A percentile compares a stretch with the other conserved stretches of the same genome.
Evolutionary conservation across 345 rosid genomes (phyloP).

Genomic region (Gossypium mustelinum): DNA sequence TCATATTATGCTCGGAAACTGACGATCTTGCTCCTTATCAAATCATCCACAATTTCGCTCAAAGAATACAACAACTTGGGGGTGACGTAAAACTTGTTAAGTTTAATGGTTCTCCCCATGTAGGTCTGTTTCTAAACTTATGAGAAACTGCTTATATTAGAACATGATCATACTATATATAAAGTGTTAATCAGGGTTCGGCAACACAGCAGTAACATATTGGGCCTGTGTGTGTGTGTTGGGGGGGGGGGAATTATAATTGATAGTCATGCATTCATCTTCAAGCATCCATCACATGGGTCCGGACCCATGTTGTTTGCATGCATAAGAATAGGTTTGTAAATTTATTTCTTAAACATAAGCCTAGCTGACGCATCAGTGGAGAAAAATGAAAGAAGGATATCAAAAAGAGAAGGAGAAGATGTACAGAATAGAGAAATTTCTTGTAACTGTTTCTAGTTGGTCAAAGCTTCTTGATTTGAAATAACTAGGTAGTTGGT

Average conservation of each 20-base stretch:
- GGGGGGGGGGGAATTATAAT: neutral
- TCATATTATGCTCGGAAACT: slow-evolving; percentile 68
- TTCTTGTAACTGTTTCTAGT: no score
- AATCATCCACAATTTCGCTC: slow-evolving; percentile 62
- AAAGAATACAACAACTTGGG: slow-evolving; percentile 68
- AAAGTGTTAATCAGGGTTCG: neutral
- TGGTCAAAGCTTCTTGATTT: no score
- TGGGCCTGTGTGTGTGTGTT: neutral
- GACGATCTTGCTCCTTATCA: slow-evolving; percentile 84
- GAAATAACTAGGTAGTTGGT: neutral
- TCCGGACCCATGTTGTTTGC: neutral
- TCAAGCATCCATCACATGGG: neutral
- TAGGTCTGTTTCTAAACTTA: slow-evolving; percentile 54
- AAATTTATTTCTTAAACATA: neutral
- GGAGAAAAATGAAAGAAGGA: neutral
- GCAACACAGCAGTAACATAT: neutral
- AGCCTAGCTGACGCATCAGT: neutral
- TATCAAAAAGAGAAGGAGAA: neutral
- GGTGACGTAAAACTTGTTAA: slow-evolving; percentile 73
- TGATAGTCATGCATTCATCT: neutral
- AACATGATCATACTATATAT: neutral
- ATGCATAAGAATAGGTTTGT: neutral
- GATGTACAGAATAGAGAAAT: neutral
- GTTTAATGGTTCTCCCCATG: slow-evolving; percentile 82
- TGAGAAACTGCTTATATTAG: neutral